A percentile compares a stretch with the other conserved stretches of the same genome.
These are phyloP conservation scores for Aspergillus floridensis DNA, from an alignment of 2,329 filamentous ascomycete species.

Conservation along the genomic window DNA sequence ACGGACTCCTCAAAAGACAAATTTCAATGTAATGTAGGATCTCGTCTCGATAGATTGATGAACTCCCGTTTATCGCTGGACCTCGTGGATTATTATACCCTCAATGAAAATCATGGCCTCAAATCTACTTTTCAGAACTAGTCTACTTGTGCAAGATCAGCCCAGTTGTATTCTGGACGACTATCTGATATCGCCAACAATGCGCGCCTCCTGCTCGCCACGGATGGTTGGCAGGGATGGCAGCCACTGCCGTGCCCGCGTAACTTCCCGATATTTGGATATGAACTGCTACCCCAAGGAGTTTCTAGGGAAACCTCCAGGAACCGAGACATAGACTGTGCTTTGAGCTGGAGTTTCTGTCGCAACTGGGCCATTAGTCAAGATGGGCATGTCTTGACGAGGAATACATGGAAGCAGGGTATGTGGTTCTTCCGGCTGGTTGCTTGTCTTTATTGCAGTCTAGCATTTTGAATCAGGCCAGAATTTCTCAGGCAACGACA, in stretches of 20 bases:
- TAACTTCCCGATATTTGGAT: neutral
- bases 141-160: neutral
- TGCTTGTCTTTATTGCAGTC: neutral
- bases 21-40: constrained; percentile 10
- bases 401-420: neutral
- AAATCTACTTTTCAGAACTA: neutral
- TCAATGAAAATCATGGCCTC: neutral
- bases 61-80: neutral
- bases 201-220: neutral
- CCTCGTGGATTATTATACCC: constrained; percentile 1
- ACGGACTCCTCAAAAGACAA: neutral
- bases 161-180: neutral
- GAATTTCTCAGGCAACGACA: neutral
- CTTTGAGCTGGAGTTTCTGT: neutral
- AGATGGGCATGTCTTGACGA: neutral
- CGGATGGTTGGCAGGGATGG: neutral
- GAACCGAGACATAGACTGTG: neutral
- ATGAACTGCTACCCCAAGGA: too few relatives aligned
- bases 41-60: constrained; percentile 3
- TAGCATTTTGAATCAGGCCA: neutral
- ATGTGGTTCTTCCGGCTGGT: neutral
- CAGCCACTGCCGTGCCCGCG: neutral
- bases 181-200: neutral
- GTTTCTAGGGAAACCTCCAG: too few relatives aligned
- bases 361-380: neutral